phyloP scores from a whole-genome alignment of 2,329 filamentous ascomycete genomes.

The Grosmannia penicillata region DNA sequence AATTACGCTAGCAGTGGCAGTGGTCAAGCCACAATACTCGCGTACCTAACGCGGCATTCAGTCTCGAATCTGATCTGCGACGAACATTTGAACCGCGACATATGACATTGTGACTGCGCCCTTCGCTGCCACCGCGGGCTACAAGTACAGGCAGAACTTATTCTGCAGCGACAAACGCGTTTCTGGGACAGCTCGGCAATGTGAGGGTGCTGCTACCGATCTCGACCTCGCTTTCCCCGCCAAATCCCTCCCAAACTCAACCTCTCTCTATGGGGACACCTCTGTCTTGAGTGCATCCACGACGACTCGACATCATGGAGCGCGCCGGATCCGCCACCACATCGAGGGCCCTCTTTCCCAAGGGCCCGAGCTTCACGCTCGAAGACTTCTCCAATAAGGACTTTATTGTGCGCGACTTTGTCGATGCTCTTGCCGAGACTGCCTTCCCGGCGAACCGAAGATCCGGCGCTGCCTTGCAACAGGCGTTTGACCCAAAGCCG shows the following conservation, averaged over 20 bases:
- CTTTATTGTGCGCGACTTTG: constrained; percentile 96
- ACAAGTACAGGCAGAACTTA: no score
- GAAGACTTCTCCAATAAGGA: constrained; percentile 82
- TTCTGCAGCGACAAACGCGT: no score
- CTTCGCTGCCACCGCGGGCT: no score
- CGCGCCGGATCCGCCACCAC: constrained; percentile 25
- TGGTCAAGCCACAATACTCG: not conserved
- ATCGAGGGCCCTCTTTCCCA: constrained; percentile 57
- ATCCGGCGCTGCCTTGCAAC: constrained; percentile 49
- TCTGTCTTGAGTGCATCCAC: not conserved
- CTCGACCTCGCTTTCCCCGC: not conserved
- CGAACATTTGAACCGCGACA: not conserved
- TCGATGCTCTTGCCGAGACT: constrained; percentile 80
- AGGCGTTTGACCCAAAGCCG: constrained; percentile 84
- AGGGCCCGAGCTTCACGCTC: constrained; percentile 69
- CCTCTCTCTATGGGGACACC: not conserved
- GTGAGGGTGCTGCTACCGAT: constrained; percentile 1
- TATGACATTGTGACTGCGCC: not conserved
- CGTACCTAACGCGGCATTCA: not conserved
- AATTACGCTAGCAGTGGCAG: no score
- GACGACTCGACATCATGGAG: constrained; percentile 19
- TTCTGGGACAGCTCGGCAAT: constrained; percentile 1
- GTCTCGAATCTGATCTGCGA: not conserved
- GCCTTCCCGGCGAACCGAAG: constrained; percentile 67
- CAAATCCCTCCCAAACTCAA: not conserved